Conservation (phyloP, 192 early-diverging fungal genomes). For the Coemansia sp. region DNA sequence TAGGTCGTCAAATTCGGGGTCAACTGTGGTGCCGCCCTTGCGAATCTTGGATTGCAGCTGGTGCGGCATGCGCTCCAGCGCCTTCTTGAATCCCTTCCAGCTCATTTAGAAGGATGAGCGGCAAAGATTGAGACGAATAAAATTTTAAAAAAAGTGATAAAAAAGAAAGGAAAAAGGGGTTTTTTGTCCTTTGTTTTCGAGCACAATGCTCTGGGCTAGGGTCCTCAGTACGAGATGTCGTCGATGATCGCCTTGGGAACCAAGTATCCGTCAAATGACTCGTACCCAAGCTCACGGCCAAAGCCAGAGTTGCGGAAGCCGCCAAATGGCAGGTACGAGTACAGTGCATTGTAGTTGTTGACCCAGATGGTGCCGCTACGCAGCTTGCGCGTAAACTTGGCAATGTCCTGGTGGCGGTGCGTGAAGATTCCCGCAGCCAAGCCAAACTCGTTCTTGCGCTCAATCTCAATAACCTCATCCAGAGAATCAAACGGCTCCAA, state of each 20-base stretch:
- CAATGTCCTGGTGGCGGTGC: constrained; percentile 36
- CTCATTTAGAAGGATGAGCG: constrained; percentile 53
- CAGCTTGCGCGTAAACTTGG: constrained; percentile 44
- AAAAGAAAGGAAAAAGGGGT: constrained; percentile 10
- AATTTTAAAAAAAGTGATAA: not conserved
- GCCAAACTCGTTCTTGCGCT: constrained; percentile 54
- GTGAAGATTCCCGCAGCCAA: constrained; percentile 58
- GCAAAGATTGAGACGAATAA: not conserved
- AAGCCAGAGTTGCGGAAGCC: constrained; percentile 60
- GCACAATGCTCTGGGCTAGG: not conserved
- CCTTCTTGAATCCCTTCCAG: constrained; percentile 75
- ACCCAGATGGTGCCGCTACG: constrained; percentile 59
- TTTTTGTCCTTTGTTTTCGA: too few species aligned
- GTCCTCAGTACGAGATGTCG: constrained; percentile 23
- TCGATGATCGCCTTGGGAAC: constrained; percentile 46
- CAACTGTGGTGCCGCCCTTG: constrained; percentile 53
- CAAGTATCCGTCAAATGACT: constrained; percentile 55
- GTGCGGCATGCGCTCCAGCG: constrained; percentile 75
- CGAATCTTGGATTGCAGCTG: constrained; percentile 67
- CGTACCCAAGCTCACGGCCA: constrained; percentile 58
- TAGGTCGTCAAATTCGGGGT: constrained; percentile 66
- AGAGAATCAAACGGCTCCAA: constrained; percentile 50
- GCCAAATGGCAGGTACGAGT: constrained; percentile 59
- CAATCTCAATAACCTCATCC: constrained; percentile 53
- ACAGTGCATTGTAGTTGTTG: constrained; percentile 59